Evolutionary conservation across 257 asterid species (phyloP), one percentile per base, ranked within the genome.

Genomic region (Plectranthus barbatus): DNA sequence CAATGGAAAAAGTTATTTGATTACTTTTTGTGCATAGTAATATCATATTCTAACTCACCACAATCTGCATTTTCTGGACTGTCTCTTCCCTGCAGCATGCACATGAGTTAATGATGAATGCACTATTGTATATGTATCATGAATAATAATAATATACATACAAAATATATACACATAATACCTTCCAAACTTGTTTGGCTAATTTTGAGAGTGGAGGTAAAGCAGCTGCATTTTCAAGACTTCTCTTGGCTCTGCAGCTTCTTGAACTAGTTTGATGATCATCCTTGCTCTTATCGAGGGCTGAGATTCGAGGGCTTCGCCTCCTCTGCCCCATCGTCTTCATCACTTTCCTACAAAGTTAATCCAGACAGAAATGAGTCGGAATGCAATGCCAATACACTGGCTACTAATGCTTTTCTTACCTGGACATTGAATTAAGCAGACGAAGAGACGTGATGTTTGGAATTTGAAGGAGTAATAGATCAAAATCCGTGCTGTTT

Each of bases 301-400:
- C 83, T 11, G 78, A 72, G 73, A 84, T 76, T 70, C 86, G 67
- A 0, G 86, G 88, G 68, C 91, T 84, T 36, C 81, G 72, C 69
- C 88, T 75, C 71, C 84, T 68, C 21, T 70, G 49, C 36, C 72
- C 82, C 18, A 21, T 39, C 1, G 71, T 26, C 73, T 41, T 53
- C 9, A 26, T 47, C 9, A 42, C 37, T 46, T 56, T 74, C 67
- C 77, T 69, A 26, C 48, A 29, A 10, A 21, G 12, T 9, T 7
- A 6, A 34, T 4, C 12, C 33, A 55, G 11, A n/a, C 49, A n/a
- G n/a, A n/a, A n/a, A 36, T 4, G 26, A 15, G 29, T 9, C 6
- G 36, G 36, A 31, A 31, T 31, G 36, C 8, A 60, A 26, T 9
- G 2, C 29, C 0, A 17, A 12, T 3, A n/a, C 1, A 6, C 1